Evolutionary conservation across 768 basidiomycete species (phyloP).

Genomic region (Sporobolomyces pararoseus): DNA sequence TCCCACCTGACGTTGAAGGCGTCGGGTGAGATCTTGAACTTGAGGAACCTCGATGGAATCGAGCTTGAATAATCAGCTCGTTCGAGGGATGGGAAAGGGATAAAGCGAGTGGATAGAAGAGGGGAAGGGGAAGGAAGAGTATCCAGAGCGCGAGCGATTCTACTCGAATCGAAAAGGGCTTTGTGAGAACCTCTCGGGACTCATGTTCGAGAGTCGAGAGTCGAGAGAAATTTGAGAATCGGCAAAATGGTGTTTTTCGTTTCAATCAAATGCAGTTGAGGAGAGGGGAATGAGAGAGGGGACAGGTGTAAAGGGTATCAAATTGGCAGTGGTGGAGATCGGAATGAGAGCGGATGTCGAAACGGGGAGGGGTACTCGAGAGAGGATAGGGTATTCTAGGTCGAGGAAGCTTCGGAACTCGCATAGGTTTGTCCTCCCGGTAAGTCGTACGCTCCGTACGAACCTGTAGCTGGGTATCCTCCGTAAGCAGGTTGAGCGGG

Average conservation of each 20-base stretch:
- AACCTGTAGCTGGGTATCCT: background rate
- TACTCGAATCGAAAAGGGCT: too few species aligned
- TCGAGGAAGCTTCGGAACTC: conserved; percentile 2
- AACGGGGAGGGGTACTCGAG: background rate
- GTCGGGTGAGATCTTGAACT: background rate
- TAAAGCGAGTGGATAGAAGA: background rate
- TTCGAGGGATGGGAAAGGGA: background rate
- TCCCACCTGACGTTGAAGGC: background rate
- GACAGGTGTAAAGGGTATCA: background rate
- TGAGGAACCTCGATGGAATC: background rate
- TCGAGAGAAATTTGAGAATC: too few species aligned
- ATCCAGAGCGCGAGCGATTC: background rate
- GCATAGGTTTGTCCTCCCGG: conserved; percentile 15
- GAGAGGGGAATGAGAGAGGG: background rate
- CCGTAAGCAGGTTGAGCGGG: too few species aligned
- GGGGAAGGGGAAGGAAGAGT: background rate
- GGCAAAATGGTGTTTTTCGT: too few species aligned
- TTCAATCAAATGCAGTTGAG: too few species aligned
- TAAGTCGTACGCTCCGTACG: conserved; percentile 12
- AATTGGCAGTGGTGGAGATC: background rate
- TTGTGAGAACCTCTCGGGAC: too few species aligned
- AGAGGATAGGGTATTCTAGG: background rate
- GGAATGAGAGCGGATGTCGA: background rate
- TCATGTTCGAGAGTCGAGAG: background rate
- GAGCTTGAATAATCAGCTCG: background rate